Conservation (phyloP, 192 early-diverging fungal genomes). For the Backusella tuberculispora region DNA sequence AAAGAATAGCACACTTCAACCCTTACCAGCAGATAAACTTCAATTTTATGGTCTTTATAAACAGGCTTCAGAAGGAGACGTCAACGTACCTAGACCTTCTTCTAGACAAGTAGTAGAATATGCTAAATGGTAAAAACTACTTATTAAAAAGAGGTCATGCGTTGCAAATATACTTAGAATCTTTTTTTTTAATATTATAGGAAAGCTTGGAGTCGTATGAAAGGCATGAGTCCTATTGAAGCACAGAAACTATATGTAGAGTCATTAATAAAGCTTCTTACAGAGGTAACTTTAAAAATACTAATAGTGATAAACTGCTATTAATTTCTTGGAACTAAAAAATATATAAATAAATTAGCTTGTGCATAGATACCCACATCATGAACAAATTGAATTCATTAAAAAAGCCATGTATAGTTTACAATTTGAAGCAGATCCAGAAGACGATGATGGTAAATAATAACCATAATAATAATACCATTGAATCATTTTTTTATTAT, state of each 20-base stretch:
- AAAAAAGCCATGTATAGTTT: slow-evolving; percentile 23
- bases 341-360: slow-evolving; percentile 1
- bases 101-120: slow-evolving; percentile 24
- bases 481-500: not conserved
- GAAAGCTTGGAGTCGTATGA: slow-evolving; percentile 38
- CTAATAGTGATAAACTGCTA: not conserved
- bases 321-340: not conserved
- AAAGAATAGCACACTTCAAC: slow-evolving; percentile 21
- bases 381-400: slow-evolving; percentile 16
- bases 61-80: slow-evolving; percentile 35
- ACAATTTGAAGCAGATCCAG: slow-evolving; percentile 11
- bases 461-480: not conserved
- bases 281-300: slow-evolving; percentile 26
- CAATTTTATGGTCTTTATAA: slow-evolving; percentile 41
- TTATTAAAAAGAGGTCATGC: too few relatives aligned
- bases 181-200: not conserved
- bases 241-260: slow-evolving; percentile 40
- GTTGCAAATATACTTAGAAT: not conserved
- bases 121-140: slow-evolving; percentile 36
- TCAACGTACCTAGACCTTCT: slow-evolving; percentile 26
- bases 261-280: slow-evolving; percentile 23
- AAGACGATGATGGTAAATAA: slow-evolving; percentile 18
- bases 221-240: slow-evolving; percentile 26
- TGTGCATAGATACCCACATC: slow-evolving; percentile 19
- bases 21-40: slow-evolving; percentile 33